These are phyloP conservation scores for Gaultheria prostrata DNA, from an alignment of 148 eudicot species.

Conservation along the genomic window DNA sequence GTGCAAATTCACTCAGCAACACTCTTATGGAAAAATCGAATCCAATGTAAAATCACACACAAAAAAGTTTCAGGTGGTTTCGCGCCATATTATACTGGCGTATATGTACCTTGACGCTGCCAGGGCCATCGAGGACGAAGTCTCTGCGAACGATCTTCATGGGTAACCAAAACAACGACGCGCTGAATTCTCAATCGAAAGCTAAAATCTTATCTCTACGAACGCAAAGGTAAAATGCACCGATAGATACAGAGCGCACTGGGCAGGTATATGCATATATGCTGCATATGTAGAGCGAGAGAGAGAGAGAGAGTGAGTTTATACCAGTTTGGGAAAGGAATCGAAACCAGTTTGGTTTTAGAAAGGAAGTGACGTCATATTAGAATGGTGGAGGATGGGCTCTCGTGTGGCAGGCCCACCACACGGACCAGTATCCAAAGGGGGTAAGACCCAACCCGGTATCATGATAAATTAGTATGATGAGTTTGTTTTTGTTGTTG, in stretches of 20 bases:
- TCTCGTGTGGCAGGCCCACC: too few relatives aligned
- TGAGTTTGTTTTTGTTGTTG: too few relatives aligned
- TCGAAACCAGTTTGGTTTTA: not conserved
- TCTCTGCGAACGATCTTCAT: slow-evolving; percentile 78
- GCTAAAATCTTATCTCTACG: not conserved
- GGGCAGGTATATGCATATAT: not conserved
- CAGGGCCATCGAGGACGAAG: slow-evolving; percentile 60
- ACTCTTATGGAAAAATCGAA: not conserved
- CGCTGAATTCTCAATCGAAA: not conserved
- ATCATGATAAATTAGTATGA: too few relatives aligned
- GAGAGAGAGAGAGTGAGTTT: not conserved
- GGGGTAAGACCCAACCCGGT: too few relatives aligned
- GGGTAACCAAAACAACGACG: not conserved
- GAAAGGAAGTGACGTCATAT: not conserved
- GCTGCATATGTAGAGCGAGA: not conserved
- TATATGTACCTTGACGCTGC: slow-evolving; percentile 84
- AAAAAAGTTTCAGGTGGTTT: not conserved
- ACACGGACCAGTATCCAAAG: too few relatives aligned
- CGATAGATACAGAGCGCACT: not conserved
- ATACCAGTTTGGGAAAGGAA: not conserved
- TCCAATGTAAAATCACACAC: not conserved
- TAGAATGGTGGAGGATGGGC: too few relatives aligned
- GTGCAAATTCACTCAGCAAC: not conserved
- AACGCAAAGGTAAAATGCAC: not conserved
- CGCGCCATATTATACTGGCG: too few relatives aligned